Evolutionary conservation across 2,329 filamentous ascomycete genomes (phyloP), one percentile per base, ranked within the genome.

Genomic region (Macrophomina pseudophaseolina): DNA sequence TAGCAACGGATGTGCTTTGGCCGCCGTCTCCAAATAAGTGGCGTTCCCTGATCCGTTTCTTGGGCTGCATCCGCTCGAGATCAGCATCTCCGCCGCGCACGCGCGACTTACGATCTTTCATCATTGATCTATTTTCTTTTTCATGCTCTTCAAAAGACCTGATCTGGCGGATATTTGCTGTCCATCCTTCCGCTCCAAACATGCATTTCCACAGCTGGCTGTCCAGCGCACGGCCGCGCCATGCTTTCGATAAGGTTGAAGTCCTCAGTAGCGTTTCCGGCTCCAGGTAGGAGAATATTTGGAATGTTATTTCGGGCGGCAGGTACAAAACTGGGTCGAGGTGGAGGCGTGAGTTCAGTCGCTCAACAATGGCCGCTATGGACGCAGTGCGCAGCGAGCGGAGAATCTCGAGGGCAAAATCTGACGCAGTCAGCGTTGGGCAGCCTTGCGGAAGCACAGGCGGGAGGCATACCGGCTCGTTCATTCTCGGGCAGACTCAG

Each of bases 281-380:
- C 65, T 94, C 91, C 59, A 99, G 88, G 74, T 93, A 95, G 16
- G 91, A 90, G 51, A 99, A 89, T 52, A 98, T 90, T 74, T 96
- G 91, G 52, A 95, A 89, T 68, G 93, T 96, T 72, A 99, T 91
- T 77, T 99, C 95, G 32, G 92, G 88, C 0, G 95, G 95, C 0
- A 99, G 87, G 73, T 92, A 89, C 70, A 88, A 83, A 49, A 97
- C 88, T 65, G 97, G 97, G 79, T 99, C 92, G 80, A 97, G 94
- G 78, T 97, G 94, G 2, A 98, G 88, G 63, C 94, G 86, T 4
- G 93, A 92, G 69, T 90, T 91, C 18, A 97, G 82, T 69, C 90
- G 87, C 65, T 94, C 87, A 54, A 97, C 92, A 64, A 97, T 91
- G 52, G 90, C 85, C 59, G 91, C 89, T 68, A 97, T 89, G 64